Base-by-base conservation (phyloP, 2,329 filamentous ascomycete species). In the Xylaria sp. region DNA sequence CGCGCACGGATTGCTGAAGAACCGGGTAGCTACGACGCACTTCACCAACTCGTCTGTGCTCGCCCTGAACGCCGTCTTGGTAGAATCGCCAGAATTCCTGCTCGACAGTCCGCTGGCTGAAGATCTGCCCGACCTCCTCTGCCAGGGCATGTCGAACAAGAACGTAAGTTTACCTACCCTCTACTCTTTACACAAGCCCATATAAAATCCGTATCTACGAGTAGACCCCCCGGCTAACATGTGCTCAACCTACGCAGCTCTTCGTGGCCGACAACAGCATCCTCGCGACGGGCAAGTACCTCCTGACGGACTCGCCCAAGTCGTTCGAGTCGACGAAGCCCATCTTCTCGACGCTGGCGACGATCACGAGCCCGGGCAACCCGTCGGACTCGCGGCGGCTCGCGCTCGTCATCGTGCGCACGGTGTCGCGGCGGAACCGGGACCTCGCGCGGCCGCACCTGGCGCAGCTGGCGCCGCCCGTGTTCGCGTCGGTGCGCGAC, bases 401-500 rank as follows among this genome's bases (percentile, higher is more conserved):
- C 24, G 84, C 90, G 1, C 81, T 99, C 34, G 93, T 97, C 1
- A 88, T 97, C 8, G 77, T 96, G 40, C 90, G 94, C 52, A 99
- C 94, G 0, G 78, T 95, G 39, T 88, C 88, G 56, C 87, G 94
- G 52, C 80, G 87, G 41, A 85, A 94, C 69, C 87, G 89, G 67
- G 90, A 94, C 47, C 77, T 94, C 66, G 84, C 93, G 37, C 86
- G 90, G 22, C 90, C 92, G 13, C 92, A 97, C 69, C 80, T 97
- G 44, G 76, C 86, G 8, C 75, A 91, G 2, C 82, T 99, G n/a
- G 88, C 90, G 1, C 87, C 88, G 1, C 86, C 92, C 1, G 83
- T 97, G 41, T 99, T 99, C 71, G 86, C 90, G 39, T 89, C 90
- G 48, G 94, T 99, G 22, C 86, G 95, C 54, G 94, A 99, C 71